Conservation (phyloP, 805 yeast species). For the Cyberlindnera meyerae region DNA sequence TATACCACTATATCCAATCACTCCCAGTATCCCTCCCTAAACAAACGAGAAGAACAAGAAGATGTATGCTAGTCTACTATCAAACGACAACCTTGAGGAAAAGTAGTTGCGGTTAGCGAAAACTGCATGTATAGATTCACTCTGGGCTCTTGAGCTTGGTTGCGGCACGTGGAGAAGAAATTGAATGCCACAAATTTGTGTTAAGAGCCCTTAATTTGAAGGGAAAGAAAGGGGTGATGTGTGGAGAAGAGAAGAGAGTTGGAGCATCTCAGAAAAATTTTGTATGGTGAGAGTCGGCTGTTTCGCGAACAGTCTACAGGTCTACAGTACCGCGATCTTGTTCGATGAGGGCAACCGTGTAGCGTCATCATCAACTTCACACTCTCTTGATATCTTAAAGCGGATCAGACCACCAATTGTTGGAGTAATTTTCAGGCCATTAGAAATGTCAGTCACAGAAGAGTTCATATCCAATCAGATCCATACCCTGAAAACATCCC, state of each 20-base stretch:
- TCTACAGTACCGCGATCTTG: too few species aligned
- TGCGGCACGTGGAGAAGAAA: constrained; percentile 5
- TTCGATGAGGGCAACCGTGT: too few species aligned
- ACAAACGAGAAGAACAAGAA: background rate
- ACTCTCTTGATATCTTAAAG: too few species aligned
- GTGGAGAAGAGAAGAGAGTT: background rate
- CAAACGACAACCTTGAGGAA: constrained; percentile 29
- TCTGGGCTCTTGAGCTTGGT: constrained; percentile 19
- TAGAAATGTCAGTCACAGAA: background rate
- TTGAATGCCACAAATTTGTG: constrained; percentile 14
- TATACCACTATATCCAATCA: too few species aligned
- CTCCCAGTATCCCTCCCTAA: too few species aligned
- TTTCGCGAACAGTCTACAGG: too few species aligned
- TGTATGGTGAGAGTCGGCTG: too few species aligned
- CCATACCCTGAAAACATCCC: background rate
- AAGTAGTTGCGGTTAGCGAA: constrained; percentile 31
- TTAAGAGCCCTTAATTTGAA: constrained; percentile 7
- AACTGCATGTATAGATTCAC: constrained; percentile 19
- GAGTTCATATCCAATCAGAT: constrained; percentile 6
- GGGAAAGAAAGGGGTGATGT: background rate
- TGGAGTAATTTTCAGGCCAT: too few species aligned
- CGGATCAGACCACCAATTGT: too few species aligned
- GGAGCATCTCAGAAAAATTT: background rate
- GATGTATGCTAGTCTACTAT: constrained; percentile 30
- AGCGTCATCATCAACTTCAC: too few species aligned